Percentiles rank a stretch among this genome's conserved stretches.
Evolutionary conservation across 78 protist genomes (phyloP).

Genomic region (Anaeramoeba ignava): DNA sequence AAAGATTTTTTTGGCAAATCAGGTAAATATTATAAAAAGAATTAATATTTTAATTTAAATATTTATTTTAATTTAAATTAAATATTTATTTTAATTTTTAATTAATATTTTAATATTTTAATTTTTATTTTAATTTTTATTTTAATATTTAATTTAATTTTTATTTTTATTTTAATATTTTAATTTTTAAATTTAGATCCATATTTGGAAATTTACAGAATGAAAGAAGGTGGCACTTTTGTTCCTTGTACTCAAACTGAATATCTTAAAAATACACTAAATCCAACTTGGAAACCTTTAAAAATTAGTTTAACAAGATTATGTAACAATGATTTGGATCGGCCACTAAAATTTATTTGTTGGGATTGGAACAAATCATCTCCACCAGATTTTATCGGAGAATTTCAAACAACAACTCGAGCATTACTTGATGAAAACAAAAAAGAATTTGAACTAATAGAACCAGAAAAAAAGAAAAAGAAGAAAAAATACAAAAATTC

Average conservation of each 20-base stretch:
- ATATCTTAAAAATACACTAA: neutral
- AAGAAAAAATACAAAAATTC: conserved; percentile 2
- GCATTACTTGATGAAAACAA: neutral
- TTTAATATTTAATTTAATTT: too few relatives aligned
- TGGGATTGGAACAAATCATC: neutral
- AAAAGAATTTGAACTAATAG: neutral
- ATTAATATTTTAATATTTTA: too few relatives aligned
- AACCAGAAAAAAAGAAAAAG: neutral
- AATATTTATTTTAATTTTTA: too few relatives aligned
- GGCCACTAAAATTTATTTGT: neutral
- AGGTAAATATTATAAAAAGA: too few relatives aligned
- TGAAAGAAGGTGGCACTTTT: neutral
- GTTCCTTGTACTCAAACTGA: neutral
- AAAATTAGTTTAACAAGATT: neutral
- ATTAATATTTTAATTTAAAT: too few relatives aligned
- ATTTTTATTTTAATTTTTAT: too few relatives aligned
- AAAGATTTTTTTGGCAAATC: neutral
- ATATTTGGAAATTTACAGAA: neutral
- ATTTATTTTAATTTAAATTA: too few relatives aligned
- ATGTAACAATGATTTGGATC: neutral
- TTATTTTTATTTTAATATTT: too few relatives aligned
- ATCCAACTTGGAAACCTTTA: neutral
- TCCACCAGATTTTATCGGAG: neutral
- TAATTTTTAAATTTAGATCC: too few relatives aligned
- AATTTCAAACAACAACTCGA: neutral